These are phyloP conservation scores for Fallopia convolvulus DNA, from an alignment of 148 eudicot species.

Conservation along the genomic window DNA sequence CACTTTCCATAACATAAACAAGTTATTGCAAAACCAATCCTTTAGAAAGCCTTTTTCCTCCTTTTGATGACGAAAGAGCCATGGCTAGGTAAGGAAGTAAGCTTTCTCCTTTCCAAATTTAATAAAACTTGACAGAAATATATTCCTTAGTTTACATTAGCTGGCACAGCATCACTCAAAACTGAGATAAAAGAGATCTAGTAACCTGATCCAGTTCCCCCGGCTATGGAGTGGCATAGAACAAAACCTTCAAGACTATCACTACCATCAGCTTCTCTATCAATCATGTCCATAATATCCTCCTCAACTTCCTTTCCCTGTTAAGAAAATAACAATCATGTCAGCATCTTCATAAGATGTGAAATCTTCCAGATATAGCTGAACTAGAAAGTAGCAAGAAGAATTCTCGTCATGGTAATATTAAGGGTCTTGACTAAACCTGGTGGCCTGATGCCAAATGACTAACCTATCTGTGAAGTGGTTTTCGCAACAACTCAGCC, in stretches of 20 bases:
- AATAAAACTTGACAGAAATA: background rate
- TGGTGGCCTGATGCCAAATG: background rate
- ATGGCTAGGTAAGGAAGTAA: constrained; percentile 3
- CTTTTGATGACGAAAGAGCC: background rate
- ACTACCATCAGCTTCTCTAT: constrained; percentile 99
- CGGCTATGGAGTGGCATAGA: constrained; percentile 97
- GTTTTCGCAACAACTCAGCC: background rate
- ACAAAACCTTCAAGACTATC: constrained; percentile 99
- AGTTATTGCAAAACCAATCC: background rate
- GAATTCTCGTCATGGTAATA: background rate
- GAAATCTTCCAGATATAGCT: background rate
- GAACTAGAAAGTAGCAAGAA: background rate
- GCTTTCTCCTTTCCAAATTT: background rate
- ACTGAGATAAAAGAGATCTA: background rate
- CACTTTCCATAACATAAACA: background rate
- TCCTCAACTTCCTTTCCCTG: constrained; percentile 95
- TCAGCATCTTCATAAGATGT: background rate
- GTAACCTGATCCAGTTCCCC: constrained; percentile 98
- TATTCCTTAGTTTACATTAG: background rate
- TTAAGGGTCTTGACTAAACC: background rate
- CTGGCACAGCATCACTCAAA: background rate
- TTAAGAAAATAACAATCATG: constrained; percentile 14
- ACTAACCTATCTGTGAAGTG: background rate
- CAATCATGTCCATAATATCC: constrained; percentile 99
- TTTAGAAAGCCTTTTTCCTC: background rate